Percentiles rank a stretch among this genome's conserved stretches.
Evolutionary conservation across 2,329 filamentous ascomycete species (phyloP).

Genomic region (Clonostachys rhizophaga): DNA sequence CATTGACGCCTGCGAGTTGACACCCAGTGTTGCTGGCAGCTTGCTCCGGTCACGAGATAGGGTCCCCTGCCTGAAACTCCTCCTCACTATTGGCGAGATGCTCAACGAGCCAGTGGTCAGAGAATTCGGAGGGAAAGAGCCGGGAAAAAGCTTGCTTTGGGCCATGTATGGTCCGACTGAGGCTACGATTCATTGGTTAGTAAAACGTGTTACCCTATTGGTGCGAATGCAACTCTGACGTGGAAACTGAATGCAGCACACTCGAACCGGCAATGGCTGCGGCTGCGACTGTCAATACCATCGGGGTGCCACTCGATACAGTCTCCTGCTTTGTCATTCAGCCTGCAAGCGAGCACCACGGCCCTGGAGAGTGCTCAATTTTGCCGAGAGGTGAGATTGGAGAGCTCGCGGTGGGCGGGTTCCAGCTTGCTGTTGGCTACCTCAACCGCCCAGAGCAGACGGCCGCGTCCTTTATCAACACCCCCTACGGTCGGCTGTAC

Average conservation of each 20-base stretch:
- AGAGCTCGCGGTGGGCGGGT: slow-evolving; percentile 77
- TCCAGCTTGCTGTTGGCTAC: slow-evolving; percentile 76
- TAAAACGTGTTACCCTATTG: not conserved
- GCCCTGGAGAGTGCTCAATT: slow-evolving; percentile 34
- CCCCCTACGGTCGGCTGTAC: slow-evolving; percentile 68
- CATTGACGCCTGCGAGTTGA: slow-evolving; percentile 83
- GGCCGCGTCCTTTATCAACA: slow-evolving; percentile 62
- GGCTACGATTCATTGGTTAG: slow-evolving; percentile 77
- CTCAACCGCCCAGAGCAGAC: slow-evolving; percentile 79
- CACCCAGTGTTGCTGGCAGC: slow-evolving; percentile 80
- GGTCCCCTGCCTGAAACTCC: slow-evolving; percentile 63
- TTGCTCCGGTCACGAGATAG: slow-evolving; percentile 63
- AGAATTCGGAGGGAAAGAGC: slow-evolving; percentile 66
- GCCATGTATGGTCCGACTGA: slow-evolving; percentile 96
- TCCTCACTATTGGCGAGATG: slow-evolving; percentile 93
- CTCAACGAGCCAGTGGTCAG: slow-evolving; percentile 70
- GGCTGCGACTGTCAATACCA: slow-evolving; percentile 57
- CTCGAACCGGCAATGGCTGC: slow-evolving; percentile 59
- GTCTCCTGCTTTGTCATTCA: slow-evolving; percentile 72
- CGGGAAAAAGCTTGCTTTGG: slow-evolving; percentile 64
- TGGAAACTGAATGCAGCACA: slow-evolving; percentile 42
- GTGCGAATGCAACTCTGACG: not conserved
- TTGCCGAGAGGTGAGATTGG: slow-evolving; percentile 65
- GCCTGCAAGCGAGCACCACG: slow-evolving; percentile 25
- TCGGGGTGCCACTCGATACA: slow-evolving; percentile 75